Base-by-base conservation (phyloP, 208 protist species). In the Crithidia brevicula region DNA sequence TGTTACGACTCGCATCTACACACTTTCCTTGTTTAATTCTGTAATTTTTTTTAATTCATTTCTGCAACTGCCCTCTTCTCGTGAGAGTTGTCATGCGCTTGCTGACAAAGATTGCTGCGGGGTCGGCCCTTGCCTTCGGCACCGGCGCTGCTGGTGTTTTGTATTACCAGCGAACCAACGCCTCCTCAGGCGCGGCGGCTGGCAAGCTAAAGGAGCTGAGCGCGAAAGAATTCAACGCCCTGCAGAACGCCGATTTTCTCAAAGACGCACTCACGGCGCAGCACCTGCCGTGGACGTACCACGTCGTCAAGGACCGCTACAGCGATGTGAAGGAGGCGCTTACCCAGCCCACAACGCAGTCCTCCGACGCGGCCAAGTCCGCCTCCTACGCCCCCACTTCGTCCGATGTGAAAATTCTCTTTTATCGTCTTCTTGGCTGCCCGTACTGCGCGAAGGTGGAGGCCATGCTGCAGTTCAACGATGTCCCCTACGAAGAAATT, bases 401-500 rank as follows among this genome's bases (percentile, higher is more conserved):
- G 31, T 66, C 51, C 0, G 83, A 87, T 46, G 71, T 85, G 47
- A 62, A 74, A 49, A 11, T 92, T 11, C 73, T 77, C 22, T 74
- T 96, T 16, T 94, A 93, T 67, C 81, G 84, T 0, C 76, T 94
- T 4, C 74, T 91, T 15, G 86, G 89, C 28, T 96, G 92, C 63
- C 92, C 92, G 4, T 95, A 88, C 67, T 96, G 87, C 58, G 89
- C 81, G 18, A 97, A 94, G 70, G 88, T 97, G 42, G 74, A 93
- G 64, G 78, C 82, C 23, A 62, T 96, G 31, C 78, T 97, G 34
- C 71, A 71, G 53, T 90, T 79, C 54, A 49, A 87, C 61, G 51
- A 72, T 61, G 85, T 97, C 3, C 82, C 89, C 3, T 97, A 91
- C 64, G 64, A 77, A 20, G 77, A 81, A 27, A 76, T 92, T 2